A percentile compares a stretch with the other conserved stretches of the same genome.
These are phyloP conservation scores for Psidium friedrichsthalianum DNA, from an alignment of 345 rosid genomes.

Conservation along the genomic window DNA sequence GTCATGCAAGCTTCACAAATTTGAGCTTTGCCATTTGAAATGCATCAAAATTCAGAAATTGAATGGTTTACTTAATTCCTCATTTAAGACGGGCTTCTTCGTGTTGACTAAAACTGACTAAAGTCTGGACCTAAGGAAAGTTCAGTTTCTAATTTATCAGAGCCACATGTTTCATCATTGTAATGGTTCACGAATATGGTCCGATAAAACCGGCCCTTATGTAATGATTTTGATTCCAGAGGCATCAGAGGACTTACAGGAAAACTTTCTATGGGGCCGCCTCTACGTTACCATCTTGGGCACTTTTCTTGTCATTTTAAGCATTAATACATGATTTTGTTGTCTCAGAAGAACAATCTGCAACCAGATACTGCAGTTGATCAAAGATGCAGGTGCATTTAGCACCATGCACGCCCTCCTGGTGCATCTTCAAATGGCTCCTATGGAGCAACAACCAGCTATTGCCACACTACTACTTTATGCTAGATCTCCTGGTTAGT, in stretches of 20 bases:
- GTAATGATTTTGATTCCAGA: background rate
- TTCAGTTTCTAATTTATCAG: background rate
- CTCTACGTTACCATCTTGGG: background rate
- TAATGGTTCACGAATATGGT: background rate
- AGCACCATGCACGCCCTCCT: slow-evolving; percentile 66
- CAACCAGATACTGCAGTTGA: slow-evolving; percentile 38
- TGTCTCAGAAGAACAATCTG: slow-evolving; percentile 36
- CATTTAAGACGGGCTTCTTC: background rate
- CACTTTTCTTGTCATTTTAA: background rate
- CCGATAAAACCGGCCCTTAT: background rate
- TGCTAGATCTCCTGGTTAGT: slow-evolving; percentile 56
- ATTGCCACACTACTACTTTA: slow-evolving; percentile 60
- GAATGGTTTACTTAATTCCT: background rate
- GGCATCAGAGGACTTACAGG: background rate
- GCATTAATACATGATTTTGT: background rate
- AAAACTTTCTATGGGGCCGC: background rate
- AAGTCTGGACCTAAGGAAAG: background rate
- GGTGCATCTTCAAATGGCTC: slow-evolving; percentile 66
- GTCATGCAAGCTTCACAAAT: background rate
- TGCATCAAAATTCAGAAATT: background rate
- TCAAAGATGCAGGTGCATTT: slow-evolving; percentile 52
- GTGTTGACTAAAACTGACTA: background rate
- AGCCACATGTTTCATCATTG: background rate
- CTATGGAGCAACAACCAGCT: slow-evolving; percentile 47
- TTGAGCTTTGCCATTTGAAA: background rate